Base-by-base conservation (phyloP, 768 basidiomycete genomes). In the Podaxis carcinomalis region DNA sequence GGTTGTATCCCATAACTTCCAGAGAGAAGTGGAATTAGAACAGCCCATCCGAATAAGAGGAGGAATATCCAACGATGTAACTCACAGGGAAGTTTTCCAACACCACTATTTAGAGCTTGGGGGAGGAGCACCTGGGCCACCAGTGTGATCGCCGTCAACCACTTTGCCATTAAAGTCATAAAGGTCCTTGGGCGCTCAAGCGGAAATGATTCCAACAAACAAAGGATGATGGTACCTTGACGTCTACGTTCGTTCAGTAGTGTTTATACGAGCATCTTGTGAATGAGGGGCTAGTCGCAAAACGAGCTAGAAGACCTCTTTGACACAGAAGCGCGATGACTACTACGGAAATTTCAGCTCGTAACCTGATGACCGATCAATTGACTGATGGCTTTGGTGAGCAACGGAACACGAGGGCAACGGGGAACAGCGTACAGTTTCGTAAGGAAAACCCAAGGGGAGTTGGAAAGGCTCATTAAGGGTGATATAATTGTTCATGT, bases 51-150 rank as follows among this genome's bases (percentile, higher is more conserved):
- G 32, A 32, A 32, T 9, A 9, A 9, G 32, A 9, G 7, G 10
- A n/a, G 2, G 1, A 50, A 14, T 13, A 14, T 13, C 6, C 2
- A 25, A 51, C 39, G 40, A 16, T 19, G 2, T 9, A 27, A 51
- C 47, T 50, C 49, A 58, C 57, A 19, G 28, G 59, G 51, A 21
- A 47, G 51, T 32, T 40, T 53, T 7, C 58, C 56, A 54, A 53
- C 57, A 42, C 37, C 56, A 39, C 61, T 49, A 51, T 62, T 51
- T 32, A 64, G 56, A 19, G 44, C 56, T 16, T 36, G 32, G 23
- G n/a, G 11, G 25, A 19, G 7, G 21, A 9, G 55, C 35, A 39
- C 49, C 7, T 25, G 21, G 13, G 6, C 23, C 51, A 11, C 35
- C 27, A 13, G 35, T 47, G 27, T n/a, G 19, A 21, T 5, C 4